Evolutionary conservation across 1,284 basidiomycete genomes (phyloP).

Genomic region (Leccinum subspadiceum): DNA sequence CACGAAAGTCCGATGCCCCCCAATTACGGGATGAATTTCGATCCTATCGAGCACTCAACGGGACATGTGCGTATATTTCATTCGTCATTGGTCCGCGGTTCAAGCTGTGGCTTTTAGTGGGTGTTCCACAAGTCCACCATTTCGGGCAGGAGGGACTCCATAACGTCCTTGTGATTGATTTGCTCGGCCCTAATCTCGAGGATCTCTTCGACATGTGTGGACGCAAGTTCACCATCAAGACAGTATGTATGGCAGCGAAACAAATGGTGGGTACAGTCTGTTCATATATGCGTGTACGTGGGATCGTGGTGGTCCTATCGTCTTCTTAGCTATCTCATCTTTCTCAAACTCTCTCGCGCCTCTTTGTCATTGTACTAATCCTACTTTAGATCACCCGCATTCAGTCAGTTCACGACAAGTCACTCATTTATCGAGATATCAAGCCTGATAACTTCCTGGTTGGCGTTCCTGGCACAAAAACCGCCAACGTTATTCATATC

Average conservation of each 20-base stretch:
- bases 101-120: conserved; percentile 51
- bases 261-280: conserved; percentile 77
- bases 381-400: conserved; percentile 83
- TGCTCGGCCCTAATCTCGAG: conserved; percentile 81
- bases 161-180: conserved; percentile 96
- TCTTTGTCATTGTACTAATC: conserved; percentile 10
- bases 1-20: conserved; percentile 96
- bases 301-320: background rate
- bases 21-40: conserved; percentile 97
- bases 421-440: conserved; percentile 98
- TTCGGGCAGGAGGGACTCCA: conserved; percentile 98
- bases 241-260: conserved; percentile 97
- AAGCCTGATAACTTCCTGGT: conserved; percentile 99
- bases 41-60: conserved; percentile 93
- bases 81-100: conserved; percentile 11
- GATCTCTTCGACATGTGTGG: conserved; percentile 98
- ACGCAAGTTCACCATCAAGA: conserved; percentile 97
- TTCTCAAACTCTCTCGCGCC: background rate
- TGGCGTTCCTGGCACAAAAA: conserved; percentile 91
- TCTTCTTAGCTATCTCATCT: background rate
- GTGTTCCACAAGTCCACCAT: conserved; percentile 97
- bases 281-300: conserved; percentile 6
- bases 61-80: conserved; percentile 70
- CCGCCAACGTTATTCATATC: conserved; percentile 87
- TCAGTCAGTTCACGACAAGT: conserved; percentile 97